phyloP scores from a whole-genome alignment of 2,329 filamentous ascomycete genomes.

The Nannizziopsis barbatae region DNA sequence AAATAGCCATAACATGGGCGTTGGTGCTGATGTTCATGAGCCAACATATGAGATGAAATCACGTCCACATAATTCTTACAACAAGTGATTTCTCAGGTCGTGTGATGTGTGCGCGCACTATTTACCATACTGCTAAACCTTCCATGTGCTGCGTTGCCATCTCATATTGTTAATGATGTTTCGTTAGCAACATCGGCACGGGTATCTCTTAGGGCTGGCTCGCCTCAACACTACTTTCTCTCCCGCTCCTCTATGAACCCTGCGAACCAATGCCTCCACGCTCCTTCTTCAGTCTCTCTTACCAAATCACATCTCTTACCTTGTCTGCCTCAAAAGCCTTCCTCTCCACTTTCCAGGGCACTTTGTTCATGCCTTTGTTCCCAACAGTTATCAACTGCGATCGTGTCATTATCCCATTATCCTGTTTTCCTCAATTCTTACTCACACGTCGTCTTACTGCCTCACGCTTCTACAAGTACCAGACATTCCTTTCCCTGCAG shows the following conservation, averaged over 20 bases:
- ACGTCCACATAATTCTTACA: conserved; percentile 4
- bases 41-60: not conserved
- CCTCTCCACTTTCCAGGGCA: not conserved
- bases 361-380: too few relatives aligned
- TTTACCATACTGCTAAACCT: not conserved
- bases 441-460: not conserved
- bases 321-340: not conserved
- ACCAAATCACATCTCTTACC: too few relatives aligned
- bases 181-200: not conserved
- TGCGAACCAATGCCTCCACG: too few relatives aligned
- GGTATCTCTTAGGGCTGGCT: too few relatives aligned
- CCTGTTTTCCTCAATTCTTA: not conserved
- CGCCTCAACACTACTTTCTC: not conserved
- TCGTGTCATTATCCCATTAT: conserved; percentile 1
- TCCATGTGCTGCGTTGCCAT: conserved; percentile 1
- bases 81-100: conserved; percentile 2
- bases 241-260: not conserved
- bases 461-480: not conserved
- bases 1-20: not conserved
- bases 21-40: not conserved
- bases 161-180: conserved; percentile 7
- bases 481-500: conserved; percentile 2
- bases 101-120: conserved; percentile 1
- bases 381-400: not conserved
- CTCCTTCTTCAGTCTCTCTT: too few relatives aligned